A percentile compares a stretch with the other conserved stretches of the same genome.
phyloP scores from a whole-genome alignment of 2,329 filamentous ascomycete species.

The Ophiostoma quercus region DNA sequence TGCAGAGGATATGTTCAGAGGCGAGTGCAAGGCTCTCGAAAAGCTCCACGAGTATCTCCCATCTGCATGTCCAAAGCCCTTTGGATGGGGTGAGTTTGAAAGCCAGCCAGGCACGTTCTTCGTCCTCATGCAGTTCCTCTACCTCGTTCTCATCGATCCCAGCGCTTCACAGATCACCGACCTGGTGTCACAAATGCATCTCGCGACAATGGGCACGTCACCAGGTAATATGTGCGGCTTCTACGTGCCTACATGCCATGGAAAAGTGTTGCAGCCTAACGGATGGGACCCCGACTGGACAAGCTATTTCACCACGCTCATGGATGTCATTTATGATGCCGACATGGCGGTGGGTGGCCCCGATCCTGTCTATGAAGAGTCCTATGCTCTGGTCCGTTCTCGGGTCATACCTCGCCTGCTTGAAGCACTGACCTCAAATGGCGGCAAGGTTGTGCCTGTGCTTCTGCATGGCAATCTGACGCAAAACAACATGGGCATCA shows the following conservation, averaged over 20 bases:
- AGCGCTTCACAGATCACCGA: not conserved
- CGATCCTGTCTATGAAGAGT: not conserved
- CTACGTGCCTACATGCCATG: not conserved
- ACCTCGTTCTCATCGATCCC: not conserved
- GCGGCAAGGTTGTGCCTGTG: not conserved
- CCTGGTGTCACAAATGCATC: not conserved
- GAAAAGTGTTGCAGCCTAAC: not conserved
- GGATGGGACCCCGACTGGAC: not conserved
- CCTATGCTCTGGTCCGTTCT: not conserved
- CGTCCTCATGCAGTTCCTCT: not conserved
- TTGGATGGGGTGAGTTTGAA: not conserved
- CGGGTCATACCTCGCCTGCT: not conserved
- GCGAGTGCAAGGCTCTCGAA: not conserved
- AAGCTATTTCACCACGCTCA: not conserved
- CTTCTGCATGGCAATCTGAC: not conserved
- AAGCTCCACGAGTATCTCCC: not conserved
- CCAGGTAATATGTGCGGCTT: not conserved
- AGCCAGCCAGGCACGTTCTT: not conserved
- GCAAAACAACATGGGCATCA: not conserved
- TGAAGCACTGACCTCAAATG: not conserved
- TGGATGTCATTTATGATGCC: not conserved
- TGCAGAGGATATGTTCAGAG: not conserved
- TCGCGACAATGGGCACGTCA: not conserved
- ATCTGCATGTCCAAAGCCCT: not conserved
- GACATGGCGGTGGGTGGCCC: not conserved